Conservation (phyloP, 2,329 filamentous ascomycete genomes). For the Fusarium oxysporum region DNA sequence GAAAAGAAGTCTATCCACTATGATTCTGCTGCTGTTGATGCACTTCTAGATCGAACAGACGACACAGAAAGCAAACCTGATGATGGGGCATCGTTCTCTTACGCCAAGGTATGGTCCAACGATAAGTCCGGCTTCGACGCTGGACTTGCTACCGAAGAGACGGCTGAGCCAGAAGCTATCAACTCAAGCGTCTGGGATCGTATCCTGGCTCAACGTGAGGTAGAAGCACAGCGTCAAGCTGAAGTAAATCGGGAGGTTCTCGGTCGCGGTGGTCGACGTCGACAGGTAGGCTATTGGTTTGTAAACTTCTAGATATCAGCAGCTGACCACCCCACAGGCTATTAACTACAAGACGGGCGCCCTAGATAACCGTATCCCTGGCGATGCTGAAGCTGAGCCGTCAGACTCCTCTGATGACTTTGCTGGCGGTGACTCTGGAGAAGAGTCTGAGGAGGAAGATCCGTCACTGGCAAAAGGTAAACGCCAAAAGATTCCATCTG, state of each 20-base stretch:
- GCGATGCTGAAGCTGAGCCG: constrained; percentile 44
- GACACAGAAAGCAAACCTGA: constrained; percentile 77
- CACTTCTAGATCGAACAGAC: constrained; percentile 86
- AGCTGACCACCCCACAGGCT: constrained; percentile 44
- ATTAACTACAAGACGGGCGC: constrained; percentile 52
- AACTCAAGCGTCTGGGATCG: constrained; percentile 86
- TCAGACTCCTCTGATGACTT: constrained; percentile 52
- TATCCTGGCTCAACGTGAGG: constrained; percentile 86
- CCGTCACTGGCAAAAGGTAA: constrained; percentile 51
- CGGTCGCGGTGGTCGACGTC: constrained; percentile 84
- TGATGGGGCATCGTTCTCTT: constrained; percentile 86
- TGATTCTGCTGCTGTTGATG: constrained; percentile 84
- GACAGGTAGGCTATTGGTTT: constrained; percentile 51
- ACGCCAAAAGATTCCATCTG: constrained; percentile 44
- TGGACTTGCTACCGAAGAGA: constrained; percentile 64
- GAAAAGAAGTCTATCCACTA: constrained; percentile 81
- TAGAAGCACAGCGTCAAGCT: constrained; percentile 78
- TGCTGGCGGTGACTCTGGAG: constrained; percentile 49
- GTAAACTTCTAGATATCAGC: not conserved
- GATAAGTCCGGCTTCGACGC: constrained; percentile 76
- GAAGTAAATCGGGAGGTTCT: constrained; percentile 77
- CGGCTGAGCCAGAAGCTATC: constrained; percentile 65
- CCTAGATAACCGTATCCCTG: constrained; percentile 38
- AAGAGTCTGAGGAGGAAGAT: constrained; percentile 42
- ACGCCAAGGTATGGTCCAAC: constrained; percentile 93